Base-by-base conservation (phyloP, 1,284 basidiomycete species). In the Trametes hirsuta region DNA sequence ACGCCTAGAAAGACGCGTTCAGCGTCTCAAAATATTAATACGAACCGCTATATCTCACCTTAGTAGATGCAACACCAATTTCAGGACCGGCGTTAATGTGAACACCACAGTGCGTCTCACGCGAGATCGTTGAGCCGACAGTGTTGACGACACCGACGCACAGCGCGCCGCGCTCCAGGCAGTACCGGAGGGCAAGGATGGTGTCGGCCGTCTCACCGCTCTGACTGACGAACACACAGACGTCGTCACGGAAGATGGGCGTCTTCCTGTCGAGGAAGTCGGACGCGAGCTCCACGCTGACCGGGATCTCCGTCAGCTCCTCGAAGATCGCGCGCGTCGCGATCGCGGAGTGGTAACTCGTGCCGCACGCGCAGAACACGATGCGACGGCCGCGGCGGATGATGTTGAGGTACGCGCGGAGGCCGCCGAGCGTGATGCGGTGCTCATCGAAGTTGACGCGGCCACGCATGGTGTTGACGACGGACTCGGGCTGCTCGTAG, bases 391-490 rank as follows among this genome's bases (percentile, higher is more conserved):
- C 94, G 66, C 97, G 89, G 65, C 97, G 89, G 73, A 99, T 98
- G 74, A 97, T 97, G 57, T 91, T 93, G 62, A 99, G 85, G 79
- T 98, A 99, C 15, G 92, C 91, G 66, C 95, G 93, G 59, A 99
- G 84, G 58, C 97, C 97, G 76, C 97, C 97, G 50, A 99, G 90
- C 22, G 92, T 98, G 74, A 99, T 93, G 65, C 84, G 84, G 77
- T 93, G 87, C 58, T 84, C 88, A 76, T 99, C 97, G 75, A 99
- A 99, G 86, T 98, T 99, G 82, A 99, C 94, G 71, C 97, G 94
- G 66, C 97, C 97, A 86, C 97, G 94, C 97, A 99, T 99, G 53
- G 97, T 99, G 86, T 99, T 99, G 78, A 99, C 95, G 68, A 99
- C 97, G 48, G 95, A 98, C 75, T 99, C 97, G 62, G 97, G 97